phyloP scores from a whole-genome alignment of 306 rosid genomes.

The Citrullus colocynthis region DNA sequence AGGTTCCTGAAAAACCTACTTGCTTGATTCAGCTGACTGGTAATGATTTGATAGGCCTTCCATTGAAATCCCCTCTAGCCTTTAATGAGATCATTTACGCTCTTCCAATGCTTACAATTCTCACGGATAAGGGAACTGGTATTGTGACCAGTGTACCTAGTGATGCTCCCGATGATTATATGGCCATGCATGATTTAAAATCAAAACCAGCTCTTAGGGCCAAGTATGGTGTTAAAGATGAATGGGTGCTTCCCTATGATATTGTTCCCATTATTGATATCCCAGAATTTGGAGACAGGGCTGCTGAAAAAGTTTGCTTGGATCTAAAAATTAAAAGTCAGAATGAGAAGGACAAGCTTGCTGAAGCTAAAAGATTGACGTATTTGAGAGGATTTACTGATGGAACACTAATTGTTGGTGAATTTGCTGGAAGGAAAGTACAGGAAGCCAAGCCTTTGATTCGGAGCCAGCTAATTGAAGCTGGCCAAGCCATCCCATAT shows the following conservation, averaged over 20 bases:
- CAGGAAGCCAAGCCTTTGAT: slow-evolving; percentile 80
- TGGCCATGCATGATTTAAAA: slow-evolving; percentile 82
- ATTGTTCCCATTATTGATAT: slow-evolving; percentile 70
- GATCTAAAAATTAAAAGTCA: slow-evolving; percentile 78
- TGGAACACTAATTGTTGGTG: slow-evolving; percentile 74
- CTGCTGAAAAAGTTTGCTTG: slow-evolving; percentile 73
- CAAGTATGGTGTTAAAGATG: slow-evolving; percentile 76
- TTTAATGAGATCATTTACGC: slow-evolving; percentile 61
- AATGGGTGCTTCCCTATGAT: slow-evolving; percentile 79
- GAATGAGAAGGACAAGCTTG: slow-evolving; percentile 90
- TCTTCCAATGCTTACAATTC: slow-evolving; percentile 86
- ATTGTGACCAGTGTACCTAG: slow-evolving; percentile 92
- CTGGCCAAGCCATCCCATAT: slow-evolving; percentile 59
- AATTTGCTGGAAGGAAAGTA: slow-evolving; percentile 52
- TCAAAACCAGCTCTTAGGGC: slow-evolving; percentile 60
- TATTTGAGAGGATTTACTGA: slow-evolving; percentile 92
- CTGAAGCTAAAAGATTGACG: slow-evolving; percentile 84
- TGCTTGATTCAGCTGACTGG: slow-evolving; percentile 73
- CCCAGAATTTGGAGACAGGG: slow-evolving; percentile 64
- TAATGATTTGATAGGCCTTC: slow-evolving; percentile 81
- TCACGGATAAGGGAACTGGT: slow-evolving; percentile 94
- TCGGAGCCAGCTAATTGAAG: slow-evolving; percentile 63
- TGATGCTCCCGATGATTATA: slow-evolving; percentile 94
- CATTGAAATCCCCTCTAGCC: slow-evolving; percentile 71
- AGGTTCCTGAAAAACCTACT: slow-evolving; percentile 55